Evolutionary conservation across 306 rosid genomes (phyloP).

Genomic region (Arachis hypogaea): DNA sequence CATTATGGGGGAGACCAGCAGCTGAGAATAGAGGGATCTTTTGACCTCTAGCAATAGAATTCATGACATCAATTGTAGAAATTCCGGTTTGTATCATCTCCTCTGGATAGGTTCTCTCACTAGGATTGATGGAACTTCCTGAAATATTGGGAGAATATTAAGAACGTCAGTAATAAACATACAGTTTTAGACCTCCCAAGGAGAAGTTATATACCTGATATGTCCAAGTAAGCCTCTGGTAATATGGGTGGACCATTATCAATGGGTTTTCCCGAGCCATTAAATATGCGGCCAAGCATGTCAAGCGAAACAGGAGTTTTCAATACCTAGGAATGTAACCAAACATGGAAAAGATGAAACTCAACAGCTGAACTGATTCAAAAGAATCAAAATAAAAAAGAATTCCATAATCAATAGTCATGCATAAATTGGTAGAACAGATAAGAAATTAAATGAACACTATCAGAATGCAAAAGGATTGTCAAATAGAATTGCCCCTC

Average conservation of each 20-base stretch:
- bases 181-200: slow-evolving; percentile 12
- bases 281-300: slow-evolving; percentile 97
- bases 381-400: slow-evolving; percentile 26
- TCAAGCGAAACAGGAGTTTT: slow-evolving; percentile 97
- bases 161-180: background rate
- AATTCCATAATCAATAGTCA: slow-evolving; percentile 3
- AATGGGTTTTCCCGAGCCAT: slow-evolving; percentile 98
- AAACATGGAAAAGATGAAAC: slow-evolving; percentile 9
- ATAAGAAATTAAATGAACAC: slow-evolving; percentile 10
- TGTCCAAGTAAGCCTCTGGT: slow-evolving; percentile 99
- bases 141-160: slow-evolving; percentile 29
- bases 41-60: slow-evolving; percentile 99
- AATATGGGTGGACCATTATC: slow-evolving; percentile 98
- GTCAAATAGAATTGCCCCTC: background rate
- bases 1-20: slow-evolving; percentile 99
- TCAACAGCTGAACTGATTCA: slow-evolving; percentile 41
- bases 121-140: slow-evolving; percentile 99
- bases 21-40: slow-evolving; percentile 99
- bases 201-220: slow-evolving; percentile 65
- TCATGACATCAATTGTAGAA: slow-evolving; percentile 98
- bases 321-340: slow-evolving; percentile 65
- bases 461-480: slow-evolving; percentile 41
- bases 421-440: slow-evolving; percentile 8
- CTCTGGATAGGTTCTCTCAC: slow-evolving; percentile 99
- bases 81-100: slow-evolving; percentile 99